Evolutionary conservation across 805 yeast genomes (phyloP).

Genomic region (Saccharomyces kudriavzevii): DNA sequence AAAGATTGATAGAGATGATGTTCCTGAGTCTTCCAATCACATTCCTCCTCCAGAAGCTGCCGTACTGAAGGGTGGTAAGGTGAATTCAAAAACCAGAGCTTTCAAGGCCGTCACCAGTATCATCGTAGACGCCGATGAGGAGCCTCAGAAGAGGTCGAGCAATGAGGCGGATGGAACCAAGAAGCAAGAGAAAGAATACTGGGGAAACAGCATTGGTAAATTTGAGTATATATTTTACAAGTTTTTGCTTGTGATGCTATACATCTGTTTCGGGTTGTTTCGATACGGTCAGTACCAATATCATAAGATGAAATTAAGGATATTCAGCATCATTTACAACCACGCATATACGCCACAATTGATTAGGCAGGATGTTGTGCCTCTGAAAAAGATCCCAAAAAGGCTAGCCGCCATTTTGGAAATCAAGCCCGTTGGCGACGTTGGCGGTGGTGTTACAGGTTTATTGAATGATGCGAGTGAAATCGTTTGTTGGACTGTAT

Average conservation of each 20-base stretch:
- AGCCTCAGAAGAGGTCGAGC: neutral
- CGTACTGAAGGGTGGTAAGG: slow-evolving; percentile 9
- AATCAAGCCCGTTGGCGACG: slow-evolving; percentile 67
- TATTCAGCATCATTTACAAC: slow-evolving; percentile 57
- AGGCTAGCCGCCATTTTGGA: slow-evolving; percentile 69
- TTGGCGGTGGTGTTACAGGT: slow-evolving; percentile 84
- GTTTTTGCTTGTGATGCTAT: slow-evolving; percentile 42
- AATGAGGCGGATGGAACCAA: neutral
- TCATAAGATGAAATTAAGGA: slow-evolving; percentile 47
- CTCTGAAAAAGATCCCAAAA: slow-evolving; percentile 68
- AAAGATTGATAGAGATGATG: neutral
- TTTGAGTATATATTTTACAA: slow-evolving; percentile 35
- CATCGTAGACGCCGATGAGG: slow-evolving; percentile 6
- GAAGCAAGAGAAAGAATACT: slow-evolving; percentile 1
- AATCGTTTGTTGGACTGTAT: slow-evolving; percentile 76
- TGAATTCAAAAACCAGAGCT: slow-evolving; percentile 10
- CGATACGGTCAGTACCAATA: slow-evolving; percentile 45
- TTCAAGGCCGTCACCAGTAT: slow-evolving; percentile 18
- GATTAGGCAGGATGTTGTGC: slow-evolving; percentile 72
- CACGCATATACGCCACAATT: slow-evolving; percentile 73
- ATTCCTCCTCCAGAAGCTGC: slow-evolving; percentile 19
- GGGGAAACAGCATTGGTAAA: slow-evolving; percentile 13
- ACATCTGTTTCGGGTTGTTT: slow-evolving; percentile 47
- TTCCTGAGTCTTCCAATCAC: slow-evolving; percentile 2
- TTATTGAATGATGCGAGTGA: slow-evolving; percentile 71